Conservation (phyloP, 2,329 filamentous ascomycete genomes). For the Acephala macrosclerotiorum region DNA sequence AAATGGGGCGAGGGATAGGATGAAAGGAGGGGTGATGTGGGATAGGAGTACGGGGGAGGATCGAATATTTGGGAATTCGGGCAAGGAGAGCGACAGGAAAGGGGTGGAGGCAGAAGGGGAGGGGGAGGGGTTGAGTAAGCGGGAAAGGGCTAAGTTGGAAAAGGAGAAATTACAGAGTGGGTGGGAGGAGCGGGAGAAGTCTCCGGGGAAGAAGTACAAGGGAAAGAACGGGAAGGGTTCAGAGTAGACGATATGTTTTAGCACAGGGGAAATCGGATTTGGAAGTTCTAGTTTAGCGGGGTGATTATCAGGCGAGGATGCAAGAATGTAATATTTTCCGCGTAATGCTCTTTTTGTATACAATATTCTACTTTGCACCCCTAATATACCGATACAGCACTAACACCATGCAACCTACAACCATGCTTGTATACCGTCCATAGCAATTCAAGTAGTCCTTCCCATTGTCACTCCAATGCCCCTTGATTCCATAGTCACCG, state of each 20-base stretch:
- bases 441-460: not conserved
- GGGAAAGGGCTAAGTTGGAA: not conserved
- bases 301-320: no score
- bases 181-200: no score
- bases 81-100: not conserved
- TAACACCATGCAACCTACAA: not conserved
- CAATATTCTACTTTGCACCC: no score
- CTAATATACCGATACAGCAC: not conserved
- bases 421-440: not conserved
- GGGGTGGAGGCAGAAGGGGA: not conserved
- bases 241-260: not conserved
- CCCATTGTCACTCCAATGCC: not conserved
- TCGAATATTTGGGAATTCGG: constrained; percentile 26
- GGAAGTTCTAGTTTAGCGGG: no score
- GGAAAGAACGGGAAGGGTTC: not conserved
- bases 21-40: constrained; percentile 62
- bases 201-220: not conserved
- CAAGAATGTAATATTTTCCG: no score
- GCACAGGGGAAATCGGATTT: not conserved
- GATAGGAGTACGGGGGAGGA: constrained; percentile 48
- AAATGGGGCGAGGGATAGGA: no score
- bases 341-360: no score
- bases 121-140: not conserved
- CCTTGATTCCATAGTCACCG: not conserved
- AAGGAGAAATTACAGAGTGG: no score